phyloP scores from a whole-genome alignment of 345 rosid genomes.

The Brassica napus region DNA sequence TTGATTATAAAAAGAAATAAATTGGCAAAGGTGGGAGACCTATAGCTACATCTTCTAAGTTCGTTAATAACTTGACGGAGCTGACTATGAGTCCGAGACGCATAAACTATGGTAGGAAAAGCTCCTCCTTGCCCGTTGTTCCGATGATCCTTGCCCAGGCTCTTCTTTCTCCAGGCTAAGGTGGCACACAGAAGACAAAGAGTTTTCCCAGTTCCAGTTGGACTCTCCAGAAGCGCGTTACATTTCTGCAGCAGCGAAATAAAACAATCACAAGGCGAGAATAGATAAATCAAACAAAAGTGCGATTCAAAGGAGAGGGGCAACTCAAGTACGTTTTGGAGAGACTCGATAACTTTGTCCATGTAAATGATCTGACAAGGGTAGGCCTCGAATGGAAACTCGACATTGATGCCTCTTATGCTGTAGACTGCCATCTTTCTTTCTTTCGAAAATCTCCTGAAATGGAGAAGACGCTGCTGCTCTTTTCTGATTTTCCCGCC shows the following conservation, averaged over 20 bases:
- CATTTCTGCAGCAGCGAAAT: slow-evolving; percentile 53
- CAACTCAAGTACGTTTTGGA: slow-evolving; percentile 60
- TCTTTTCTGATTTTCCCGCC: too few species aligned
- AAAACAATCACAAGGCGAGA: too few species aligned
- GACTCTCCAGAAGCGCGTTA: slow-evolving; percentile 95
- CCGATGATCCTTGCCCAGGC: slow-evolving; percentile 55
- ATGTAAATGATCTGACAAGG: slow-evolving; percentile 88
- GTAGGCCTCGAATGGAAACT: slow-evolving; percentile 91
- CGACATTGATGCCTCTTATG: slow-evolving; percentile 81
- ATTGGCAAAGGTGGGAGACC: slow-evolving; percentile 18
- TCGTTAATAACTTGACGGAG: slow-evolving; percentile 92
- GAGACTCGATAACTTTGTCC: slow-evolving; percentile 89
- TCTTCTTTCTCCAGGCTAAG: slow-evolving; percentile 90
- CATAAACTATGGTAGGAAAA: slow-evolving; percentile 74
- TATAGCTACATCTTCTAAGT: slow-evolving; percentile 80
- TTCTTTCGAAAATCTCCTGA: too few species aligned
- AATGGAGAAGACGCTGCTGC: background rate
- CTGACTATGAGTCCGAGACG: slow-evolving; percentile 96
- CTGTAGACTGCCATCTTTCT: slow-evolving; percentile 40
- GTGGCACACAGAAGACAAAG: slow-evolving; percentile 95
- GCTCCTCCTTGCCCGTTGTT: slow-evolving; percentile 30
- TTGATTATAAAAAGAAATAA: background rate
- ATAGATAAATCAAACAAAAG: background rate
- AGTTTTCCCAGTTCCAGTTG: slow-evolving; percentile 97
- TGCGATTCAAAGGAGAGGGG: background rate